Percentiles rank a stretch among this genome's conserved stretches.
Evolutionary conservation across 768 basidiomycete species (phyloP).

Genomic region (Termitomyces sp.): DNA sequence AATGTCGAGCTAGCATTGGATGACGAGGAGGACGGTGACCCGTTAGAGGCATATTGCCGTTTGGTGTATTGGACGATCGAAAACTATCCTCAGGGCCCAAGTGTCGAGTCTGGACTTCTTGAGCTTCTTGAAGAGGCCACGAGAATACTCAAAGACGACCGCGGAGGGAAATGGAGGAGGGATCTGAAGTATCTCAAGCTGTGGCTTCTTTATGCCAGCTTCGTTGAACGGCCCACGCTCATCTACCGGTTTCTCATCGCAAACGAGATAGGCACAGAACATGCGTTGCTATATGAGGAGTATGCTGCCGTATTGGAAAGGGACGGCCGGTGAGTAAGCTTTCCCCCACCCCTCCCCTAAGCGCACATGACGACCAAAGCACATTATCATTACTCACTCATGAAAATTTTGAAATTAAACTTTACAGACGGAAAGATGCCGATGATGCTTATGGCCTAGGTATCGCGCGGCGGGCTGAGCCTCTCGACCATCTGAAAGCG

Average conservation of each 20-base stretch:
- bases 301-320: constrained; percentile 82
- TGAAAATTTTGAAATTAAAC: no score
- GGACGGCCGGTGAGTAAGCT: constrained; percentile 73
- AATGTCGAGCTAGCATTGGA: constrained; percentile 77
- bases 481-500: constrained; percentile 74
- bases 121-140: constrained; percentile 93
- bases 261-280: constrained; percentile 84
- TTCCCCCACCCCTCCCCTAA: background rate
- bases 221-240: constrained; percentile 85
- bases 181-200: constrained; percentile 89
- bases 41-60: constrained; percentile 80
- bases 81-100: constrained; percentile 91
- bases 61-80: constrained; percentile 92
- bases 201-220: constrained; percentile 91
- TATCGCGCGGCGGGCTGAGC: constrained; percentile 76
- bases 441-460: constrained; percentile 88
- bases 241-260: constrained; percentile 88
- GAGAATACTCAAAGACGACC: constrained; percentile 72
- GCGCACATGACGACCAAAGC: background rate
- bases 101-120: constrained; percentile 84
- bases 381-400: no score
- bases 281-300: constrained; percentile 88
- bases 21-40: constrained; percentile 77
- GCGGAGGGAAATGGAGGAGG: constrained; percentile 67
- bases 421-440: constrained; percentile 74